Base-by-base conservation (phyloP, 805 yeast species). In the Zygosaccharomyces siamensis region DNA sequence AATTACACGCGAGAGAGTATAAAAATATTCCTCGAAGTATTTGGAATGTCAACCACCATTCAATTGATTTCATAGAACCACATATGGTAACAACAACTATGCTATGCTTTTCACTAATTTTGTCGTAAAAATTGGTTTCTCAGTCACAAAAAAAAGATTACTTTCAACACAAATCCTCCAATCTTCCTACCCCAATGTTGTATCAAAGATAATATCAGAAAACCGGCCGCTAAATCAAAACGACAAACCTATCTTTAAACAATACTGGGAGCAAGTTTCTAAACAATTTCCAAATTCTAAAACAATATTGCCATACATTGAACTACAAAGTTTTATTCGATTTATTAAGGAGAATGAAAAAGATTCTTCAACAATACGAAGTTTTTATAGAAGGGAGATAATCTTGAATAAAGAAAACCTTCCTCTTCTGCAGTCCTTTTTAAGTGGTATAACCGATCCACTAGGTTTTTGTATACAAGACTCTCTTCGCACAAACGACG, bases 401-500 rank as follows among this genome's bases (percentile, higher is more conserved):
- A 7, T 55, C 1, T 47, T 44, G 16, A 46, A 49, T 26, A 41
- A 39, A 16, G 47, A 45, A 1, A 44, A 42, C 14, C 31, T 18
- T 12, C 39, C 39, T 1, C 31, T 31, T 21, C 39, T 24, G 5
- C 32, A 39, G 28, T 23, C 39, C 7, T 4, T 26, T 8, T 7
- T 20, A 3, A n/a, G 32, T 11, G 24, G 41, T 30, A 14, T 2
- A n/a, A 8, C 30, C 7, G 55, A 50, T 20, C 43, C 54, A 28
- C 45, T 59, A 4, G 32, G 42, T 18, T 56, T 58, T 45, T 57
- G 60, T 31, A 41, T 62, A 2, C 39, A 49, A 8, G 58, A 59
- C 33, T 44, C 57, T 3, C 12, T 63, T 7, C 8, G 43, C 2
- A 45, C 54, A 3, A 45, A 45, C 1, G 65, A 62, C 48, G 39